A percentile compares a stretch with the other conserved stretches of the same genome.
Evolutionary conservation across 331 rosid genomes (phyloP).

Genomic region (Dryas integrifolia): DNA sequence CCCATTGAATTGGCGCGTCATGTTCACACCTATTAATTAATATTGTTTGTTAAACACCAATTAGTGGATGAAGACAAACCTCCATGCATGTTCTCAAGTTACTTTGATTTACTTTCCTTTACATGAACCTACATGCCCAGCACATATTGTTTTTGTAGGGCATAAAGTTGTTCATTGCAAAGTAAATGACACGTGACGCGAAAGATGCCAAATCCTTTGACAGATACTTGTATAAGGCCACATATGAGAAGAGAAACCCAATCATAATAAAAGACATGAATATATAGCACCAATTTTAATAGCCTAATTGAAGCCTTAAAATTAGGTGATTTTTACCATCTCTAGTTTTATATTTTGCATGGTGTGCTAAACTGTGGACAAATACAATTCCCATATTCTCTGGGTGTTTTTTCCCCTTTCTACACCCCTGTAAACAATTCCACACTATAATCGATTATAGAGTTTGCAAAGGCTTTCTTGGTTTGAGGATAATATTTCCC

Average conservation of each 20-base stretch:
- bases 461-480: too few relatives aligned
- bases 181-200: not conserved
- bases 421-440: not conserved
- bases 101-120: not conserved
- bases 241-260: not conserved
- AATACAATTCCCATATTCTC: not conserved
- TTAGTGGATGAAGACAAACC: not conserved
- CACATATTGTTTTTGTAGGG: not conserved
- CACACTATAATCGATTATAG: not conserved
- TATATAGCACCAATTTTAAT: too few relatives aligned
- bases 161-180: not conserved
- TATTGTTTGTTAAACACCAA: too few relatives aligned
- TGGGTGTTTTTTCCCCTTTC: not conserved
- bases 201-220: not conserved
- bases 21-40: not conserved
- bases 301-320: not conserved
- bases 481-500: too few relatives aligned
- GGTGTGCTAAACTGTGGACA: not conserved
- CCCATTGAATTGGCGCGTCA: not conserved
- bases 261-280: not conserved
- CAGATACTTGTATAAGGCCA: too few relatives aligned
- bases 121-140: not conserved
- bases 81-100: not conserved
- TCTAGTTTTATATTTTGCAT: too few relatives aligned
- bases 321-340: too few relatives aligned